A percentile compares a stretch with the other conserved stretches of the same genome.
Evolutionary conservation across 2,329 filamentous ascomycete species (phyloP).

Genomic region (Diaporthe destruens): DNA sequence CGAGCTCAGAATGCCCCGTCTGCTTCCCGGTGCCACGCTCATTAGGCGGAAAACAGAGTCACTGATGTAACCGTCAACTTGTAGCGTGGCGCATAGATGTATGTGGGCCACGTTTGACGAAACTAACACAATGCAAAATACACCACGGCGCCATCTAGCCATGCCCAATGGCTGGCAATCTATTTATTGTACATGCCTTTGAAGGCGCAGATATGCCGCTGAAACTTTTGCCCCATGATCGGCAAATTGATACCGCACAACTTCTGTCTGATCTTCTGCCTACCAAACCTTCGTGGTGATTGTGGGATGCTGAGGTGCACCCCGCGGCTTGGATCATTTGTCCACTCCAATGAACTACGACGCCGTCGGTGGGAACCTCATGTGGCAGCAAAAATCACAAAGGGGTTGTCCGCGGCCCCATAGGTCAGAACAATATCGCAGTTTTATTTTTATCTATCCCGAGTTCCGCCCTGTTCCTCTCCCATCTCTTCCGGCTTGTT

Average conservation of each 20-base stretch:
- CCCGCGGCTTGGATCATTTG: neutral
- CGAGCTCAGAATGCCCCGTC: neutral
- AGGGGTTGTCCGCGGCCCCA: neutral
- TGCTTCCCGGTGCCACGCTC: neutral
- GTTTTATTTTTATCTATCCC: constrained; percentile 33
- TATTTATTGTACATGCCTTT: no score
- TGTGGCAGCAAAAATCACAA: no score
- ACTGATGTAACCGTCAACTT: neutral
- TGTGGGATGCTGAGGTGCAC: neutral
- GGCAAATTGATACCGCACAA: neutral
- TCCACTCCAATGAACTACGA: neutral
- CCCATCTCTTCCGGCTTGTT: neutral
- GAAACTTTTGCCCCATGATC: neutral
- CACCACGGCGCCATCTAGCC: neutral
- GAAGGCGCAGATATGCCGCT: neutral
- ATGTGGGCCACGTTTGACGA: neutral
- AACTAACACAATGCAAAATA: neutral
- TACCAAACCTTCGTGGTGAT: neutral
- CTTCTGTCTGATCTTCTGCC: neutral
- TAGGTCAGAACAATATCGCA: neutral
- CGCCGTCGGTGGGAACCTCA: neutral
- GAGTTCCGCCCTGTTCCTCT: neutral
- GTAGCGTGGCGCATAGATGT: neutral
- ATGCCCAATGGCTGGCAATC: neutral
- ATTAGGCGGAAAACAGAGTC: constrained; percentile 7